Base-by-base conservation (phyloP, 148 eudicot genomes). In the Nepenthes mirabilis region DNA sequence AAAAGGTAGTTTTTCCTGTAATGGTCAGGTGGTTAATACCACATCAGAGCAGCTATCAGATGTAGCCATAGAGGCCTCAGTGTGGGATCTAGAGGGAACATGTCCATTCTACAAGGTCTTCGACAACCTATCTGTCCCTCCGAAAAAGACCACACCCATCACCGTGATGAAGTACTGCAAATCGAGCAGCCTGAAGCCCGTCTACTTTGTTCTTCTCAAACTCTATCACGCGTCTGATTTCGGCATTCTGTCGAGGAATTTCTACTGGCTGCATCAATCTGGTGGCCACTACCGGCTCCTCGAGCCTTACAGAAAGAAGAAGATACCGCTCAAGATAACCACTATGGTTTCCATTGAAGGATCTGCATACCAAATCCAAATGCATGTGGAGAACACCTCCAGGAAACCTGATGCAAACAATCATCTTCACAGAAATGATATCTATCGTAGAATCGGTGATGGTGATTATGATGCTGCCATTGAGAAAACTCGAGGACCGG, bases 201-300 rank as follows among this genome's bases (percentile, higher is more conserved):
- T 94, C 47, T 94, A 94, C 79, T 94, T 93, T 62, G 89, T 89
- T 58, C 97, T 94, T 64, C 87, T 94, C 50, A 94, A 89, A 61
- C 87, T 94, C 54, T 84, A 88, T 56, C 74, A 75, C 56, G 61
- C 78, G 64, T 78, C 95, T 61, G 90, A 94, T 72, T 14, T 77
- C 33, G 52, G 80, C 70, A 78, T 94, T 68, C 60, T 89, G 36
- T 94, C 99, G 1, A 74, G 99, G 51, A 94, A 89, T 75, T 86
- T 89, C 64, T 94, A 94, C 75, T 94, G 99, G 99, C 70, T 89
- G 67, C 83, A 89, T 71, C 75, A 66, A 33, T 69, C 88, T 14
- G 99, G 84, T 57, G 87, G 84, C 51, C 87, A 89, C 75, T 94
- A 86, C 84, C 82, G 76, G 70, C 80, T 83, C 43, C 70, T 94